Percentiles rank a stretch among this genome's conserved stretches.
These are phyloP conservation scores for Lojkania enalia DNA, from an alignment of 2,329 filamentous ascomycete species.

Conservation along the genomic window DNA sequence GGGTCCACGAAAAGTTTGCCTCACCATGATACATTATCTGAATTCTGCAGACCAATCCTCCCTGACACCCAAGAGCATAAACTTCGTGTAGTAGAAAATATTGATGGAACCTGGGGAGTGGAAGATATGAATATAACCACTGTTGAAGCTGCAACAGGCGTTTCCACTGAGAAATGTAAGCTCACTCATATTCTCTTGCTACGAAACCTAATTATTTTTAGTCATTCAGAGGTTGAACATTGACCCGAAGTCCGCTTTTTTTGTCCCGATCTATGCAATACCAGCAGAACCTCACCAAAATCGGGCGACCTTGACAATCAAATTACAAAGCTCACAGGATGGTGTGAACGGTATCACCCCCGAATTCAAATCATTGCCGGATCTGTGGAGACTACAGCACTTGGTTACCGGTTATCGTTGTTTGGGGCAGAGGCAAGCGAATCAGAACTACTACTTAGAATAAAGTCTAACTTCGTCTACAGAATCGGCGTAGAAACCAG, in stretches of 20 bases:
- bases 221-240: constrained; percentile 11
- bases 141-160: constrained; percentile 1
- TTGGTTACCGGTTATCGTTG: constrained; percentile 14
- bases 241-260: constrained; percentile 6
- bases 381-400: constrained; percentile 11
- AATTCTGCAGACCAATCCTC: constrained; percentile 6
- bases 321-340: constrained; percentile 11
- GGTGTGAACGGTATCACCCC: constrained; percentile 8
- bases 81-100: constrained; percentile 10
- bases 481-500: not conserved
- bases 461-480: too few species aligned
- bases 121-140: constrained; percentile 10
- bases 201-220: too few species aligned
- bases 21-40: too few species aligned
- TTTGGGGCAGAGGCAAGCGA: constrained; percentile 7
- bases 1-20: too few species aligned
- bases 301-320: constrained; percentile 4
- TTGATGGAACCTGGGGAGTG: constrained; percentile 13
- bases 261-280: constrained; percentile 14
- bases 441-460: too few species aligned
- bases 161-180: constrained; percentile 3
- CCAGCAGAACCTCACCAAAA: not conserved
- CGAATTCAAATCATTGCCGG: constrained; percentile 10
- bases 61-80: constrained; percentile 13
- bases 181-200: too few species aligned